Conservation (phyloP, 148 eudicot species). For the Simmondsia chinensis region DNA sequence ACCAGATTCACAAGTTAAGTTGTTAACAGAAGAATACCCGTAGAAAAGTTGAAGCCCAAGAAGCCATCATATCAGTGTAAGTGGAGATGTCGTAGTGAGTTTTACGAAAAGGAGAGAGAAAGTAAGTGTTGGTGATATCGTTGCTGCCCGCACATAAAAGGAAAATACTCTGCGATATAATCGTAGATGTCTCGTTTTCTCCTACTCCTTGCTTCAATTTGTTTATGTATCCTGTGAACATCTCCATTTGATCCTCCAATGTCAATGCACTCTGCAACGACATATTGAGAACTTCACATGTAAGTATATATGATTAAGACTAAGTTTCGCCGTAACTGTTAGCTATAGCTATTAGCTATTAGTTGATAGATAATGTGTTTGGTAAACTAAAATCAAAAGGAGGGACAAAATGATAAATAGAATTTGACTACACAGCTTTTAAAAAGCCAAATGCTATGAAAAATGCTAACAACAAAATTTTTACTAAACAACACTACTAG, state of each 20-base stretch:
- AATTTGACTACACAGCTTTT: too few species aligned
- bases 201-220: slow-evolving; percentile 16
- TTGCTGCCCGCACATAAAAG: slow-evolving; percentile 16
- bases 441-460: too few species aligned
- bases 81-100: slow-evolving; percentile 7
- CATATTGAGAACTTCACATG: background rate
- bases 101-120: slow-evolving; percentile 6
- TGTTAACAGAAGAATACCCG: too few species aligned
- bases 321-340: too few species aligned
- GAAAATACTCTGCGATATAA: slow-evolving; percentile 13
- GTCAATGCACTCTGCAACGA: slow-evolving; percentile 12
- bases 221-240: slow-evolving; percentile 22
- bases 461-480: too few species aligned
- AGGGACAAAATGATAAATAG: too few species aligned
- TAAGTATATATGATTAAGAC: background rate
- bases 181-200: slow-evolving; percentile 13
- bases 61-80: slow-evolving; percentile 24
- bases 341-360: too few species aligned
- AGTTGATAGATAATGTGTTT: too few species aligned
- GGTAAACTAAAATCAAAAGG: too few species aligned
- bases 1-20: too few species aligned
- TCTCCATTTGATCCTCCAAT: slow-evolving; percentile 14
- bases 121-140: slow-evolving; percentile 34
- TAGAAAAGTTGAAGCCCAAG: slow-evolving; percentile 34
- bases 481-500: too few species aligned